Conservation (phyloP, 805 yeast genomes). For the Candida saitoana region DNA sequence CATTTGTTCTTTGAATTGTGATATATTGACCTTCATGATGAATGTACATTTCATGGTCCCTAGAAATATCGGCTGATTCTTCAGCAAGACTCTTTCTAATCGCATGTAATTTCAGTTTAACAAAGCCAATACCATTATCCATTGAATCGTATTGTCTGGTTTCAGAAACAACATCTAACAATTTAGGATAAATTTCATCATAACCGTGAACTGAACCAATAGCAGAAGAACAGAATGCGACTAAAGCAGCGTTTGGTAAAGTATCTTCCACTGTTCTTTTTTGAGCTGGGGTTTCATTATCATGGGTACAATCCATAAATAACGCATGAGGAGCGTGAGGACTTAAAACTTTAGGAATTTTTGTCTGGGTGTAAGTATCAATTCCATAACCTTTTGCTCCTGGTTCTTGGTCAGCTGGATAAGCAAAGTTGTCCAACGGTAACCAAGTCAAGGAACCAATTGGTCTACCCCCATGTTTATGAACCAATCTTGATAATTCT, state of each 20-base stretch:
- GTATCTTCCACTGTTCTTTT: conserved; percentile 93
- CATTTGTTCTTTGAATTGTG: conserved; percentile 82
- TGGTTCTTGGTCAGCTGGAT: conserved; percentile 51
- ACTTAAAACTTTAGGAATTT: conserved; percentile 61
- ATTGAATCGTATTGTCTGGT: conserved; percentile 50
- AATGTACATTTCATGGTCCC: conserved; percentile 80
- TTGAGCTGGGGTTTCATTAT: conserved; percentile 84
- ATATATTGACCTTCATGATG: conserved; percentile 92
- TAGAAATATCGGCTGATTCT: conserved; percentile 51
- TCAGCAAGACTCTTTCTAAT: conserved; percentile 56
- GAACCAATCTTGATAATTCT: conserved; percentile 81
- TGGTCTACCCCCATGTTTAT: conserved; percentile 92
- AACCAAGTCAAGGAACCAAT: conserved; percentile 85
- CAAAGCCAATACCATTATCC: conserved; percentile 63
- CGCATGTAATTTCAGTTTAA: conserved; percentile 57
- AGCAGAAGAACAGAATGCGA: conserved; percentile 88
- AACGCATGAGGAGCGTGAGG: conserved; percentile 85
- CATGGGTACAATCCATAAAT: conserved; percentile 97
- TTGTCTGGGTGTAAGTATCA: conserved; percentile 54
- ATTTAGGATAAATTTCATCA: conserved; percentile 84
- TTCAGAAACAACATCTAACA: conserved; percentile 79
- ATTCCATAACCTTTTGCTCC: conserved; percentile 15
- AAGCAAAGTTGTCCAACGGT: conserved; percentile 71
- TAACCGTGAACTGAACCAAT: conserved; percentile 92
- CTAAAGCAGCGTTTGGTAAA: conserved; percentile 89